phyloP scores from a whole-genome alignment of 257 asterid genomes.

The Solanum pimpinellifolium region DNA sequence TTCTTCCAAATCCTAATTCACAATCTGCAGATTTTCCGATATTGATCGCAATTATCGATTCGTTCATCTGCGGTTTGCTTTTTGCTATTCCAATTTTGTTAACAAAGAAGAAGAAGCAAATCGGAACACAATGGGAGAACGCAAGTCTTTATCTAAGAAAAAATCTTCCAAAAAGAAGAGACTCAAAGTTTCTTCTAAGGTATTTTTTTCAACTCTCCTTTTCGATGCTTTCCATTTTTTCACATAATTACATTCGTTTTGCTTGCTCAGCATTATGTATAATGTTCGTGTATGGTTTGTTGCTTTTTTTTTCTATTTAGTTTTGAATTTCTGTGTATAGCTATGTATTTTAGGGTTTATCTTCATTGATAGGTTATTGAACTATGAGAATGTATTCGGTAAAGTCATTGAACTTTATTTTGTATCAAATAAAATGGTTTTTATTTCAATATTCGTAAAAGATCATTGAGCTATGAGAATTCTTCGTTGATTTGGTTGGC shows the following conservation, averaged over 20 bases:
- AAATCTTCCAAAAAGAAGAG: conserved; percentile 48
- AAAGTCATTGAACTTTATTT: no score
- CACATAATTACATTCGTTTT: neutral
- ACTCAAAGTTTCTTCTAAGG: conserved; percentile 45
- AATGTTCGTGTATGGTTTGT: neutral
- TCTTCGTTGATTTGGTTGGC: neutral
- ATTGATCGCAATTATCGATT: neutral
- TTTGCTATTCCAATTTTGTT: neutral
- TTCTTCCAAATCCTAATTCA: neutral
- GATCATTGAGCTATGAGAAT: neutral
- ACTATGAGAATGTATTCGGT: neutral
- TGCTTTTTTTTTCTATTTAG: neutral
- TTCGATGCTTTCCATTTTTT: neutral
- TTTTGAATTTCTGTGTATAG: neutral
- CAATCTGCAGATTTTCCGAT: neutral
- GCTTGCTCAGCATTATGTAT: neutral
- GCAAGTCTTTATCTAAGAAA: conserved; percentile 39
- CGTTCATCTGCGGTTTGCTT: neutral
- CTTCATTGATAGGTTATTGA: neutral
- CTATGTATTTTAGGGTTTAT: neutral
- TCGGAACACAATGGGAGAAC: conserved; percentile 22
- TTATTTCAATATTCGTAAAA: neutral
- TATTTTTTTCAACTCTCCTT: neutral
- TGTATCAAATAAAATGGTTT: neutral
- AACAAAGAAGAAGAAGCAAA: conserved; percentile 2